A percentile compares a stretch with the other conserved stretches of the same genome.
Conservation (phyloP, 2,329 filamentous ascomycete genomes). For the Stachybotrys echinatus region DNA sequence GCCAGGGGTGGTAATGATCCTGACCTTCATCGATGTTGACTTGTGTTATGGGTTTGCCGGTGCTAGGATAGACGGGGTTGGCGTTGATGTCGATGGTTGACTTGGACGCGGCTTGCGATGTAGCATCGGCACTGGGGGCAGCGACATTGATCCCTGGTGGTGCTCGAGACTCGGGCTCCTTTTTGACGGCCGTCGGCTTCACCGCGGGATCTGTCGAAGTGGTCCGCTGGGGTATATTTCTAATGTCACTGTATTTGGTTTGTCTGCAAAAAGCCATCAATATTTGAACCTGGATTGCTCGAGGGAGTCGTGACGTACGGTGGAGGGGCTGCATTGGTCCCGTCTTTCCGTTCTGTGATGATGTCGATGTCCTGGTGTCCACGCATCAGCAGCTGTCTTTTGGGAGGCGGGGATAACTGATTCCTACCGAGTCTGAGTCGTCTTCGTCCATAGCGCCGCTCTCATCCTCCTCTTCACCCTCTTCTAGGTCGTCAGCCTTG, state of each 20-base stretch:
- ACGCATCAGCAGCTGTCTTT: slow-evolving; percentile 3
- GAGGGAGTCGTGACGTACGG: slow-evolving; percentile 35
- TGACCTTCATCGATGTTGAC: slow-evolving; percentile 66
- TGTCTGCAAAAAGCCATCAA: slow-evolving; percentile 32
- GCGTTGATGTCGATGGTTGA: slow-evolving; percentile 82
- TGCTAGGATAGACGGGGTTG: slow-evolving; percentile 71
- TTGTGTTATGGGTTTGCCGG: slow-evolving; percentile 76
- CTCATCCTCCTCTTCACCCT: slow-evolving; percentile 60
- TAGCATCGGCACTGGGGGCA: slow-evolving; percentile 43
- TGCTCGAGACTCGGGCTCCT: slow-evolving; percentile 34
- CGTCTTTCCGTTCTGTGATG: slow-evolving; percentile 62
- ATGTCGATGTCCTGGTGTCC: slow-evolving; percentile 60
- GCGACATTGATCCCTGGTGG: slow-evolving; percentile 22
- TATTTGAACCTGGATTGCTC: slow-evolving; percentile 3
- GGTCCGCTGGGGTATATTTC: slow-evolving; percentile 58
- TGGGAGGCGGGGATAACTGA: neutral
- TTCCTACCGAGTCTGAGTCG: slow-evolving; percentile 38
- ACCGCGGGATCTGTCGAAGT: slow-evolving; percentile 44
- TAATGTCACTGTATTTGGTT: slow-evolving; percentile 59
- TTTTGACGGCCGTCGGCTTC: slow-evolving; percentile 41
- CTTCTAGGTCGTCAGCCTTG: slow-evolving; percentile 52
- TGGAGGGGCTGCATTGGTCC: slow-evolving; percentile 53
- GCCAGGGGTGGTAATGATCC: slow-evolving; percentile 3
- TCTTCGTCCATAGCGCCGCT: slow-evolving; percentile 57
- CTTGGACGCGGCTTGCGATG: slow-evolving; percentile 63